phyloP scores from a whole-genome alignment of 78 protist genomes.

The Planoprotostelium fungivorum region DNA sequence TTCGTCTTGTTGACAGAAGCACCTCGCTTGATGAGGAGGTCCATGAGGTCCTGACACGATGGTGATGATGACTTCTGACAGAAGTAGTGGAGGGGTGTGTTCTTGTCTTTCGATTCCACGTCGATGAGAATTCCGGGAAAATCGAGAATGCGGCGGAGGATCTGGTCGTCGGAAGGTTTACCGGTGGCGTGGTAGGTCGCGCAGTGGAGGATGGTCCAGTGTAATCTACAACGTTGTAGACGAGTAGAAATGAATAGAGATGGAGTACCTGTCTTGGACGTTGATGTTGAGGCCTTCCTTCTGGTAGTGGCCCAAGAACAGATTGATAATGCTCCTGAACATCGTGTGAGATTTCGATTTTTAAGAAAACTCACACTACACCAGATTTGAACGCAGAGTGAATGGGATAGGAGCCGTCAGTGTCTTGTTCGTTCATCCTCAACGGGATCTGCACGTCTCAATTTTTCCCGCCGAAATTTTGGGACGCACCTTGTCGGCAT shows the following conservation, averaged over 20 bases:
- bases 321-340: background rate
- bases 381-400: background rate
- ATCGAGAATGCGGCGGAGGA: background rate
- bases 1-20: constrained; percentile 57
- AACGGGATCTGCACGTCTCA: background rate
- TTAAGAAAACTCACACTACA: background rate
- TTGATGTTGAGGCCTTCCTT: background rate
- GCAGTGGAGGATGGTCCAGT: background rate
- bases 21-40: constrained; percentile 36
- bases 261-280: background rate
- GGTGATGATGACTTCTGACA: constrained; percentile 55
- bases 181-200: background rate
- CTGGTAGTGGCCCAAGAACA: background rate
- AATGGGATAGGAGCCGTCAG: background rate
- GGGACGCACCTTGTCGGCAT: background rate
- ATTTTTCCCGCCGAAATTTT: too few species aligned
- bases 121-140: background rate
- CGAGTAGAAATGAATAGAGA: background rate
- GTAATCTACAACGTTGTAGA: background rate
- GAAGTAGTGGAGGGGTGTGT: constrained; percentile 64
- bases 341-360: background rate
- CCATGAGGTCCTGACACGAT: constrained; percentile 43
- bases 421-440: background rate
- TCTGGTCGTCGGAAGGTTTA: background rate
- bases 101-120: constrained; percentile 35